Conservation (phyloP, 441 rosid species). For the Capsella rubella region DNA sequence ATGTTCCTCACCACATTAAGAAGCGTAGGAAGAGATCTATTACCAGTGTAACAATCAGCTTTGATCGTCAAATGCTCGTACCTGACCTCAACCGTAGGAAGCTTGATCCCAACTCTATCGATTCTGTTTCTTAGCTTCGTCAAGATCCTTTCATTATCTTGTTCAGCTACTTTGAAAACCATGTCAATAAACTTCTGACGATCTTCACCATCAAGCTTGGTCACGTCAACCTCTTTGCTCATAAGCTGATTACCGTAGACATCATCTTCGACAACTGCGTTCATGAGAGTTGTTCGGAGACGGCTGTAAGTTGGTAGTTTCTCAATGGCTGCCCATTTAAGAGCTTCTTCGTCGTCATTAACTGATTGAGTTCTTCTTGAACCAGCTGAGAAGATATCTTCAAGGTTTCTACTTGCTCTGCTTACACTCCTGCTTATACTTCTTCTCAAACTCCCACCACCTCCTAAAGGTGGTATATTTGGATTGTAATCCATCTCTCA, state of each 20-base stretch:
- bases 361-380: slow-evolving; percentile 49
- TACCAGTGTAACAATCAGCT: slow-evolving; percentile 61
- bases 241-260: slow-evolving; percentile 40
- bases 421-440: slow-evolving; percentile 68
- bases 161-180: slow-evolving; percentile 74
- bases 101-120: slow-evolving; percentile 66
- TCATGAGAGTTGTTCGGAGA: slow-evolving; percentile 66
- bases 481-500: slow-evolving; percentile 42
- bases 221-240: slow-evolving; percentile 67
- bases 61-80: slow-evolving; percentile 51
- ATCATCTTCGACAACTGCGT: slow-evolving; percentile 54
- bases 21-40: slow-evolving; percentile 70
- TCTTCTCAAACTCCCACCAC: slow-evolving; percentile 43
- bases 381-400: slow-evolving; percentile 64
- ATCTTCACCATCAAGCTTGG: slow-evolving; percentile 65
- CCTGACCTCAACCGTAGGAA: slow-evolving; percentile 68
- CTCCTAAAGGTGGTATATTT: slow-evolving; percentile 23
- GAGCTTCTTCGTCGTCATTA: slow-evolving; percentile 85
- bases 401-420: slow-evolving; percentile 67
- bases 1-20: slow-evolving; percentile 64
- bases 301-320: slow-evolving; percentile 78
- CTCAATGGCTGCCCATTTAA: slow-evolving; percentile 95
- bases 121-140: slow-evolving; percentile 68
- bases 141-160: slow-evolving; percentile 72
- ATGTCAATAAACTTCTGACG: slow-evolving; percentile 65